Conservation (phyloP, 129 eudicot genomes). For the Flaveria trinervia region DNA sequence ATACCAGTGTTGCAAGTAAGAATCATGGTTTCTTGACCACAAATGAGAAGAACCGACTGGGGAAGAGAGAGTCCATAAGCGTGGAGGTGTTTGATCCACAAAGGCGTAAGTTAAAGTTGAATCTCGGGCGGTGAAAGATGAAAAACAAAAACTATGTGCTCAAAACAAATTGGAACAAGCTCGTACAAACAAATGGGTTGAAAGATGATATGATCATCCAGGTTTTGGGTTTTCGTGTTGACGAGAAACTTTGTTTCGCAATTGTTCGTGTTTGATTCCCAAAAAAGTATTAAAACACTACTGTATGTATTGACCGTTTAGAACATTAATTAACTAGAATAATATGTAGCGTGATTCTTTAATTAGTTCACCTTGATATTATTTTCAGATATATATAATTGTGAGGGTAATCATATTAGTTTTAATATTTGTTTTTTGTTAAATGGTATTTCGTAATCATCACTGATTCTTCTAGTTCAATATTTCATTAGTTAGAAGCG, state of each 20-base stretch:
- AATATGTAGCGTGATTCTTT: not conserved
- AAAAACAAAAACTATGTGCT: not conserved
- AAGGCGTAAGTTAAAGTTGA: not conserved
- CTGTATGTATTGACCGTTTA: too few species aligned
- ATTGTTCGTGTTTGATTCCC: not conserved
- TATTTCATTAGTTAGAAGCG: too few species aligned
- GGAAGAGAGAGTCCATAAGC: not conserved
- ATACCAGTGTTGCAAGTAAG: not conserved
- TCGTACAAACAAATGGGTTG: not conserved
- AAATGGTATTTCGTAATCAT: too few species aligned
- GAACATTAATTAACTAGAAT: too few species aligned
- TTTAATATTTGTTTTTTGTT: too few species aligned
- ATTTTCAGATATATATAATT: too few species aligned
- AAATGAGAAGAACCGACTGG: not conserved
- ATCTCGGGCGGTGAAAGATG: slow-evolving; percentile 11
- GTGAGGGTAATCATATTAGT: too few species aligned
- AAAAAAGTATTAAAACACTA: not conserved
- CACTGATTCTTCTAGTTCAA: too few species aligned
- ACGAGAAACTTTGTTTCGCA: not conserved
- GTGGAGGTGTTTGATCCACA: slow-evolving; percentile 2
- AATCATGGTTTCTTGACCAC: not conserved
- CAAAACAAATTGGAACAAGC: not conserved
- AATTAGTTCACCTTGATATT: not conserved
- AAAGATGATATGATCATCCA: not conserved
- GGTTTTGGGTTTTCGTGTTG: not conserved